Evolutionary conservation across 1,284 basidiomycete genomes (phyloP).

Genomic region (Moniliophthora roreri): DNA sequence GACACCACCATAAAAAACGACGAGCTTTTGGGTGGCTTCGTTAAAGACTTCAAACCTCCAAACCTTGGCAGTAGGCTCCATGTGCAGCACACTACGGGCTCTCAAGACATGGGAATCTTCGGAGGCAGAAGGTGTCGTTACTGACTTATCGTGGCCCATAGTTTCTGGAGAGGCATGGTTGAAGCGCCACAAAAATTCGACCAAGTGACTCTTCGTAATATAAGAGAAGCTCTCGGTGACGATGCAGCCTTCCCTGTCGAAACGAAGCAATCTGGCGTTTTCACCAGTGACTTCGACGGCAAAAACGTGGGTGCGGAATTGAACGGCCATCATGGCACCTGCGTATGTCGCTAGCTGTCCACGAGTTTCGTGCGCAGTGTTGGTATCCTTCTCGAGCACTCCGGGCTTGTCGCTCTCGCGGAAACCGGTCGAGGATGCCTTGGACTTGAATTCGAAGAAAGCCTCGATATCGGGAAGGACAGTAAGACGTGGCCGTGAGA

Average conservation of each 20-base stretch:
- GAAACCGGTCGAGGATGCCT: too few relatives aligned
- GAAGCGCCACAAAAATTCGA: constrained; percentile 2
- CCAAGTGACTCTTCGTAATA: background rate
- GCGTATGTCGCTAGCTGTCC: constrained; percentile 2
- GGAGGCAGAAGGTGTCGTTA: background rate
- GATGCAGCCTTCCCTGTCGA: background rate
- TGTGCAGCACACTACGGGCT: background rate
- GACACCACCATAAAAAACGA: background rate
- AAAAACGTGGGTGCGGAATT: constrained; percentile 8
- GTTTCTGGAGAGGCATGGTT: background rate
- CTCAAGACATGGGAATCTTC: background rate
- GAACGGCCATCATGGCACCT: background rate
- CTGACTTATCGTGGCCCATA: constrained; percentile 1
- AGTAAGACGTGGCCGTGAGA: too few relatives aligned
- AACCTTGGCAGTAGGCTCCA: background rate
- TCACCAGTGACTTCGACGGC: background rate
- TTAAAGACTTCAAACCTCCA: constrained; percentile 1
- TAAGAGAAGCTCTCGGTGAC: background rate
- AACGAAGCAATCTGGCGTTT: background rate
- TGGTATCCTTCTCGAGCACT: background rate
- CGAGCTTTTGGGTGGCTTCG: background rate
- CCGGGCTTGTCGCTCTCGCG: too few relatives aligned
- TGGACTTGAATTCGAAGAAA: too few relatives aligned
- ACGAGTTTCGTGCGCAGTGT: background rate
- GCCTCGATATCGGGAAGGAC: too few relatives aligned